These are phyloP conservation scores for Plantago major DNA, from an alignment of 257 asterid species.

Conservation along the genomic window DNA sequence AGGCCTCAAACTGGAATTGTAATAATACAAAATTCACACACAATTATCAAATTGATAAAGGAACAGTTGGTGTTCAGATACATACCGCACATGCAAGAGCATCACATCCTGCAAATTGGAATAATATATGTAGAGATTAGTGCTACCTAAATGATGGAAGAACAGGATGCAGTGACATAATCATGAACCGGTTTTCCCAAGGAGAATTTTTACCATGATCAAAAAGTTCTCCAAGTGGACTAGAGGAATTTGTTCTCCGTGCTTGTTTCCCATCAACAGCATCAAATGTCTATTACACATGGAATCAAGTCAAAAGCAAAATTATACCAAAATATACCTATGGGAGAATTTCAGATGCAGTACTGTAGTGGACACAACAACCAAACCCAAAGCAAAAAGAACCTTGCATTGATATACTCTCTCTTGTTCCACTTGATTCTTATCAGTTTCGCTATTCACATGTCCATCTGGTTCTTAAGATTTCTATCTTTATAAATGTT, in stretches of 20 bases:
- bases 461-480: no score
- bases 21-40: conserved; percentile 18
- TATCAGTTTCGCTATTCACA: no score
- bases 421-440: no score
- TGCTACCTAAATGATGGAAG: conserved; percentile 10
- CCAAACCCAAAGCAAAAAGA: no score
- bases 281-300: conserved; percentile 68
- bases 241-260: conserved; percentile 86
- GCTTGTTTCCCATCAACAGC: conserved; percentile 99
- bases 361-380: not conserved
- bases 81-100: conserved; percentile 98
- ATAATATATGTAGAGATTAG: conserved; percentile 23
- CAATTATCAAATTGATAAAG: conserved; percentile 13
- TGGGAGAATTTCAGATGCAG: not conserved
- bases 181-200: not conserved
- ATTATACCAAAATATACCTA: not conserved
- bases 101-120: conserved; percentile 74
- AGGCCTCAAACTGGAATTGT: conserved; percentile 58
- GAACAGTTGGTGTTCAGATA: conserved; percentile 17
- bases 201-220: conserved; percentile 65
- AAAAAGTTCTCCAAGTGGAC: conserved; percentile 93
- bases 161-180: conserved; percentile 10
- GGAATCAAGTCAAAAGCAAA: conserved; percentile 17
- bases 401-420: no score
- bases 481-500: no score